Evolutionary conservation across 768 basidiomycete species (phyloP).

Genomic region (Kwoniella bestiolae): DNA sequence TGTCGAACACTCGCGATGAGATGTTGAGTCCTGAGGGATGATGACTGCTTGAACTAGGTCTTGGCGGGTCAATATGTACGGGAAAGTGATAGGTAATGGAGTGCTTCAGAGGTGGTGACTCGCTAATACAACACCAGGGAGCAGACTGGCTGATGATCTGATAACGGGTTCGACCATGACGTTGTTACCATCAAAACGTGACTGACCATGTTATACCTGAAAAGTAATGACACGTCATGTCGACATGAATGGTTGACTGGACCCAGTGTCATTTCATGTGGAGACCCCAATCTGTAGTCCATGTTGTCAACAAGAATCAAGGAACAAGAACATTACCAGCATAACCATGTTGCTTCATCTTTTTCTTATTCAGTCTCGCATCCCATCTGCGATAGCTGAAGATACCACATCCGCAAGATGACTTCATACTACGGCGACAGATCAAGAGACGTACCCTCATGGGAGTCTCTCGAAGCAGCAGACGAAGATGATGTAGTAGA

Average conservation of each 20-base stretch:
- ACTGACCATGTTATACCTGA: background rate
- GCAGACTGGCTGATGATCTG: too few species aligned
- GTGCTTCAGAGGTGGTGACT: too few species aligned
- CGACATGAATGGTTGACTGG: background rate
- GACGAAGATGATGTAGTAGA: constrained; percentile 51
- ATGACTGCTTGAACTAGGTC: too few species aligned
- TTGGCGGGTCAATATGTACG: too few species aligned
- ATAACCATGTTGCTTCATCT: too few species aligned
- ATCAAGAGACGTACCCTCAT: constrained; percentile 40
- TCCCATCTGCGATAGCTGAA: too few species aligned
- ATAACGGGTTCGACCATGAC: background rate
- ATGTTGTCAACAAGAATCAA: constrained; percentile 2
- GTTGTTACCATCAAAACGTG: background rate
- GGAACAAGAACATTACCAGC: too few species aligned
- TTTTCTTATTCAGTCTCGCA: too few species aligned
- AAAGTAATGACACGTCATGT: constrained; percentile 5
- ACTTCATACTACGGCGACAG: constrained; percentile 48
- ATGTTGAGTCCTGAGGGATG: too few species aligned
- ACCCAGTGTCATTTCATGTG: background rate
- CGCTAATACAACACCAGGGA: too few species aligned
- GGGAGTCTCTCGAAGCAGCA: constrained; percentile 43
- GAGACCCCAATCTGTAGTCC: background rate
- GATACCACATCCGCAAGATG: constrained; percentile 38
- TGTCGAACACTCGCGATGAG: too few species aligned
- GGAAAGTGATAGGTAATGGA: too few species aligned